Evolutionary conservation across 148 eudicot genomes (phyloP), one percentile per base, ranked within the genome.

Genomic region (Rhododendron griersonianum): DNA sequence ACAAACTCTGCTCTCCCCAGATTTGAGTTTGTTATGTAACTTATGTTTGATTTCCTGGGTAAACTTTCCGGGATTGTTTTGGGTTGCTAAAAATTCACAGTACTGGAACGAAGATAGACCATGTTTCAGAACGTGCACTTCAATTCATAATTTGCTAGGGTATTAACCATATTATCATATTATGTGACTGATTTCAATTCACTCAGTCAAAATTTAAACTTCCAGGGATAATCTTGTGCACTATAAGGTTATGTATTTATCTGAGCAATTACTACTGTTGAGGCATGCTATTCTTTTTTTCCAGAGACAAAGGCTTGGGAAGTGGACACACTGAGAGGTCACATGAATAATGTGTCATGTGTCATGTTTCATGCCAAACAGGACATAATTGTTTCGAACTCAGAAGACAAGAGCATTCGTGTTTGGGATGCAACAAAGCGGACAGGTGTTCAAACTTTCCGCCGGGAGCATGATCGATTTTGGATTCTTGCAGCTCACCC

Each of bases 271-370:
- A 61, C 80, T 45, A 25, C 25, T 4, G 16, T 59, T 79, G 67
- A 69, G 45, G 33, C 67, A 14, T 51, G 35, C 18, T 89, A 47
- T 67, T 63, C 14, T 78, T 23, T 82, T 53, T 67, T 83, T 67
- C 57, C 95, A 95, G 97, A 94, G 89, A 95, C 98, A 80, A 94
- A 94, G 91, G 98, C 98, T 82, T 95, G 98, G 98, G 98, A 95
- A 80, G 98, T 95, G 86, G 98, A 95, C 87, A 93, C 96, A 35
- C 86, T 95, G 89, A 93, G 97, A 87, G 98, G 98, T 63, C 98
- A 95, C 91, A 91, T 91, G 95, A 95, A 95, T 84, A 95, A 95
- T 89, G 98, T 95, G 45, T 95, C 98, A 23, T 94, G 98, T 89
- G 98, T 92, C 35, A 77, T 95, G 89, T 95, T 95, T 86, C 96